Conservation (phyloP, 139 green algal species). For the Diplosphaera chodatii region DNA sequence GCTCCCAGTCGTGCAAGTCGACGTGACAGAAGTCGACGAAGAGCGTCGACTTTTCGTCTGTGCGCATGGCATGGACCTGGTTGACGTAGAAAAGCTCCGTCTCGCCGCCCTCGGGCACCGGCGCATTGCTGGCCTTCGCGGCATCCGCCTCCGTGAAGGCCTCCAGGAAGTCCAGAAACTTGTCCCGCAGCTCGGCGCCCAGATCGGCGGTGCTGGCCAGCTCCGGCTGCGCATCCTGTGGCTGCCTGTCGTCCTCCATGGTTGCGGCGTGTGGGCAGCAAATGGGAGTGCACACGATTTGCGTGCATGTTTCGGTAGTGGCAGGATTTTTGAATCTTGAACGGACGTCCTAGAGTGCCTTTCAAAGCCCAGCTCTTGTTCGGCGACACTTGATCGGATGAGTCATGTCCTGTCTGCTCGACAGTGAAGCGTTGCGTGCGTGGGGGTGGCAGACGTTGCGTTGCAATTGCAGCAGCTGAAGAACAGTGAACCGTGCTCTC, state of each 20-base stretch:
- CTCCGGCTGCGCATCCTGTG: neutral
- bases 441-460: no score
- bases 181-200: slow-evolving; percentile 6
- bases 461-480: no score
- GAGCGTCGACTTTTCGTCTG: slow-evolving; percentile 56
- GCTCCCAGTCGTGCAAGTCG: slow-evolving; percentile 45
- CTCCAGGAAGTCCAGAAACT: slow-evolving; percentile 24
- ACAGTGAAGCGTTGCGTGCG: no score
- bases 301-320: no score
- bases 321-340: no score
- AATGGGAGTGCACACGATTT: no score
- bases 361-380: no score
- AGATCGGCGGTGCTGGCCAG: neutral
- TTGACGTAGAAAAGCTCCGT: slow-evolving; percentile 24
- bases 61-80: slow-evolving; percentile 43
- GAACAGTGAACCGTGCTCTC: no score
- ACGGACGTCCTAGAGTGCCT: no score
- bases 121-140: neutral
- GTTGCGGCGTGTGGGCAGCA: no score
- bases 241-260: slow-evolving; percentile 1
- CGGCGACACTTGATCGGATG: no score
- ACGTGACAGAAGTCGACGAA: slow-evolving; percentile 78
- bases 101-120: neutral
- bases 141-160: slow-evolving; percentile 10
- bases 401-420: no score